Conservation (phyloP, 208 protist species). For the Phytomonas francai region DNA sequence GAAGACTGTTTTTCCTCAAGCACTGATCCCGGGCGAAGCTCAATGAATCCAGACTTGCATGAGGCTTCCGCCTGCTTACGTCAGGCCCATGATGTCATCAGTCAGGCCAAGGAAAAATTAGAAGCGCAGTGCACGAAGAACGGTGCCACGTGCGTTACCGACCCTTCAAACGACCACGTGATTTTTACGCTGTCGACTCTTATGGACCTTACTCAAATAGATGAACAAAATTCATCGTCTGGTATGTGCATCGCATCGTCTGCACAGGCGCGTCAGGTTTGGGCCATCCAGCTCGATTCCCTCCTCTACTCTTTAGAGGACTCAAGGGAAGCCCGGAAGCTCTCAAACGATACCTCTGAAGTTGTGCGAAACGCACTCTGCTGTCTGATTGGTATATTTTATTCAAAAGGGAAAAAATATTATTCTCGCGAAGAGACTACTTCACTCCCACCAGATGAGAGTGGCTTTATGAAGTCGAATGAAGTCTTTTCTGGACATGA, state of each 20-base stretch:
- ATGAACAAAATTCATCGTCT: neutral
- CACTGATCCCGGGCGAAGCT: neutral
- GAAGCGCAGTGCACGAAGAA: neutral
- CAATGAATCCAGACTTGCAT: neutral
- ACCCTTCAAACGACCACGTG: neutral
- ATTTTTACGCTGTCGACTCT: neutral
- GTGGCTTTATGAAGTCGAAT: neutral
- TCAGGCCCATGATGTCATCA: neutral
- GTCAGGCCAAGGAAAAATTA: neutral
- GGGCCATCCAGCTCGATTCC: neutral
- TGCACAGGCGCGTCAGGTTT: neutral
- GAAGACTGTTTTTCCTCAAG: conserved; percentile 2
- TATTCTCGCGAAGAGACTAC: neutral
- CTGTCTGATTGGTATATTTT: neutral
- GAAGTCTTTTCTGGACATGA: neutral
- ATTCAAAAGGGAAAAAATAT: neutral
- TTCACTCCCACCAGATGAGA: neutral
- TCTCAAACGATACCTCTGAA: neutral
- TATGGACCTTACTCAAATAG: neutral
- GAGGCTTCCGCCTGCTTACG: neutral
- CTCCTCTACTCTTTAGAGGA: neutral
- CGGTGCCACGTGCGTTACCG: neutral
- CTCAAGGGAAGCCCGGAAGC: neutral
- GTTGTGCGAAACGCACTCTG: neutral
- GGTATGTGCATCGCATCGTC: neutral